A percentile compares a stretch with the other conserved stretches of the same genome.
These are phyloP conservation scores for Micromonas commoda DNA, from an alignment of 139 green algal species.

Conservation along the genomic window DNA sequence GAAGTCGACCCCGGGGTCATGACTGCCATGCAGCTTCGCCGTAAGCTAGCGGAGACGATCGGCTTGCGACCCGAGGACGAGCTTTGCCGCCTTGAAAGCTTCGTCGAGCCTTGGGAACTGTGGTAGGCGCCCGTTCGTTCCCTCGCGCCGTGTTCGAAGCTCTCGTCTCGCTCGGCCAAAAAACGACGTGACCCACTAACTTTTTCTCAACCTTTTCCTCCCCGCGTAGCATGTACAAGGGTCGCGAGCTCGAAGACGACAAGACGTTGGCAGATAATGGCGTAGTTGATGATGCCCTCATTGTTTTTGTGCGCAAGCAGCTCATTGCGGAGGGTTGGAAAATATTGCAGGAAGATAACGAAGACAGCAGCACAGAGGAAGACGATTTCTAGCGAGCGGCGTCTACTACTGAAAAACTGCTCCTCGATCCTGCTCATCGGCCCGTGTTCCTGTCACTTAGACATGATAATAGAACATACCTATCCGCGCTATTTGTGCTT, in stretches of 20 bases:
- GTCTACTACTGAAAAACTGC: too few relatives aligned
- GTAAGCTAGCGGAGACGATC: slow-evolving; percentile 25
- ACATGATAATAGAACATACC: too few relatives aligned
- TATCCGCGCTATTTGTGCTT: too few relatives aligned
- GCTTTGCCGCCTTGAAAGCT: slow-evolving; percentile 56
- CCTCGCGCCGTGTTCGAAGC: neutral
- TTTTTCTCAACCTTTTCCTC: neutral
- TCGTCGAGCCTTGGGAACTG: slow-evolving; percentile 51
- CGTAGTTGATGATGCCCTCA: slow-evolving; percentile 25
- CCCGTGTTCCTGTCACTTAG: too few relatives aligned
- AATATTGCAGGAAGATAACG: slow-evolving; percentile 15
- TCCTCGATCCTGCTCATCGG: too few relatives aligned
- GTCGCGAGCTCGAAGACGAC: slow-evolving; percentile 30
- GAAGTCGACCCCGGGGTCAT: slow-evolving; percentile 17
- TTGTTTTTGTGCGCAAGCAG: slow-evolving; percentile 43
- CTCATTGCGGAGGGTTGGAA: slow-evolving; percentile 48
- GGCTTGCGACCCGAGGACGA: slow-evolving; percentile 37
- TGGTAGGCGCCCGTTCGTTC: neutral
- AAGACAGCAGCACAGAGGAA: slow-evolving; percentile 36
- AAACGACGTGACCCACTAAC: neutral
- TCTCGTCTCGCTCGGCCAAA: neutral
- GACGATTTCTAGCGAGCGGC: slow-evolving; percentile 36
- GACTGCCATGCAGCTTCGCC: slow-evolving; percentile 30
- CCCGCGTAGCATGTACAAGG: slow-evolving; percentile 40
- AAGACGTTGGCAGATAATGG: slow-evolving; percentile 34